Percentiles rank a stretch among this genome's conserved stretches.
Conservation (phyloP, 257 asterid species). For the Solanum chiquidenum region DNA sequence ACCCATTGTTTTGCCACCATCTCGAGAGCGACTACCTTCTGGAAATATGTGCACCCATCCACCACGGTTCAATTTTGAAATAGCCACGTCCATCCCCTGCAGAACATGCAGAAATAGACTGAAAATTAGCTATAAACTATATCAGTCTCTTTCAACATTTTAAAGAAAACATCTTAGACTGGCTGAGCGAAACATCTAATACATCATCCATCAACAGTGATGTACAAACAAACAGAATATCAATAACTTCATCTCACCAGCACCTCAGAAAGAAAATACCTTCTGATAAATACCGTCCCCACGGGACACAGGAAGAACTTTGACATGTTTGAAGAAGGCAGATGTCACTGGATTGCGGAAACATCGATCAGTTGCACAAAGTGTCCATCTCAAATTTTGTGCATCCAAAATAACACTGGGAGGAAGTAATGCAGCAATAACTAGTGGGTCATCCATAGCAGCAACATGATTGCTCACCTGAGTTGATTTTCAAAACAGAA, state of each 20-base stretch:
- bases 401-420: slow-evolving; percentile 68
- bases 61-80: slow-evolving; percentile 77
- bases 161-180: neutral
- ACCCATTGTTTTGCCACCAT: slow-evolving; percentile 82
- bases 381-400: slow-evolving; percentile 71
- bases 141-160: neutral
- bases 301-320: slow-evolving; percentile 85
- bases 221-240: neutral
- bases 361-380: slow-evolving; percentile 94
- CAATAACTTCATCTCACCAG: neutral
- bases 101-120: neutral
- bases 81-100: slow-evolving; percentile 94
- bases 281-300: slow-evolving; percentile 87
- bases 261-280: slow-evolving; percentile 25
- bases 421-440: slow-evolving; percentile 73
- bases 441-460: slow-evolving; percentile 78
- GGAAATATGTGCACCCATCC: slow-evolving; percentile 97
- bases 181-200: neutral
- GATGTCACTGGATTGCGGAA: slow-evolving; percentile 67
- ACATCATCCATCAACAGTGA: neutral
- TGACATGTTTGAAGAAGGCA: slow-evolving; percentile 74
- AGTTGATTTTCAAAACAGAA: neutral
- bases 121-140: neutral
- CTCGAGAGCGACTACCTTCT: slow-evolving; percentile 91
- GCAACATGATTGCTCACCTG: slow-evolving; percentile 97